Base-by-base conservation (phyloP, 495 filamentous ascomycete species). In the Penicillium arizonense region DNA sequence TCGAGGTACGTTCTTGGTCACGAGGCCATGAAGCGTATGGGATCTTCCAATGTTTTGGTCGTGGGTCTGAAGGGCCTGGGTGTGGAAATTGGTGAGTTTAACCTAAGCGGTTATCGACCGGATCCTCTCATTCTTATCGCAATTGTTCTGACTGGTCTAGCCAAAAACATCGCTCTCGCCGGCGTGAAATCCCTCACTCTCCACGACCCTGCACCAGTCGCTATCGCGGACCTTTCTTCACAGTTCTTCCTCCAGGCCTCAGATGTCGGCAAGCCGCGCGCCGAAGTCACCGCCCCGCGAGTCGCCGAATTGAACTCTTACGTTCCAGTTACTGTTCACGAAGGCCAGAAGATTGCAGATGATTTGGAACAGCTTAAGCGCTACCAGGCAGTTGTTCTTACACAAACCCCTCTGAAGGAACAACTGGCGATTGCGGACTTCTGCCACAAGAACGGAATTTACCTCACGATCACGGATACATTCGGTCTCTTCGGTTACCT, bases 11-110 rank as follows among this genome's bases (percentile, higher is more conserved):
- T 98, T 45, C 84, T 99, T 52, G 95, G 95, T 28, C 95, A 97
- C 72, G 95, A 99, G 77, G 95, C 95, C 47, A 99, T 99, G 95
- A 97, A 96, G 77, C 89, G 92, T 50, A 99, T 99, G 95, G 82
- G 91, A 67, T 88, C 91, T 44, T 97, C 95, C 18, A 91, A 97
- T 68, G 84, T 99, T 39, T 87, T 99, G 16, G 82, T 99, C 46
- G 88, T 91, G 46, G 95, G 95, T 47, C 73, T 97, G 58, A 90
- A 91, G 67, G 94, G 95, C 16, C 82, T 99, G 30, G 95, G 95
- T 73, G 91, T 96, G 43, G 95, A 99, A 73, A 96, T 99, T 64
- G 82, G 82, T 85, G 68, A 57, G 79, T 68, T 53, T 47, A 13
- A 34, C 21, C n/a, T 18, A 11, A 38, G 18, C 14, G 43, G 11